Conservation (phyloP, 371 early-diverging fungal genomes). For the Zychaea mexicana region DNA sequence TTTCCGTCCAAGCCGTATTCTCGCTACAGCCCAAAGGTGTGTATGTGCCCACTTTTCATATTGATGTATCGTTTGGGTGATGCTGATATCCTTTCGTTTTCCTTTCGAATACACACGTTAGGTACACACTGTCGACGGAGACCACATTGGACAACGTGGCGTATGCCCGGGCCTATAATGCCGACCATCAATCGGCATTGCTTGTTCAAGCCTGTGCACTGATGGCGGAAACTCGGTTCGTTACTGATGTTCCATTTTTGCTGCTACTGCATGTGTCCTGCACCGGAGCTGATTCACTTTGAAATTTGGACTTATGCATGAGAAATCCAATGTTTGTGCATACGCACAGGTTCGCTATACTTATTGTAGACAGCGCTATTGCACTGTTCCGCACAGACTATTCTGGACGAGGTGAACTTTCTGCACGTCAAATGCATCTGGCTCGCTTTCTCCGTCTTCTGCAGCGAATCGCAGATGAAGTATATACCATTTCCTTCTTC, state of each 20-base stretch:
- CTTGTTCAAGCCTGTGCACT: slow-evolving; percentile 93
- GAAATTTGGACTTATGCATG: no score
- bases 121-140: slow-evolving; percentile 82
- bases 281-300: no score
- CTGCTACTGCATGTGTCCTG: no score
- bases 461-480: slow-evolving; percentile 97
- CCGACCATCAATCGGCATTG: slow-evolving; percentile 95
- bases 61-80: background rate
- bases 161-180: slow-evolving; percentile 96
- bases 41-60: background rate
- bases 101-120: background rate
- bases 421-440: slow-evolving; percentile 97
- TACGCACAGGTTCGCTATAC: slow-evolving; percentile 66
- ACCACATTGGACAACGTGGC: slow-evolving; percentile 96
- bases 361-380: slow-evolving; percentile 98
- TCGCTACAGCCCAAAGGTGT: slow-evolving; percentile 86
- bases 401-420: slow-evolving; percentile 97
- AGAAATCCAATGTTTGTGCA: background rate
- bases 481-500: slow-evolving; percentile 46
- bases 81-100: background rate
- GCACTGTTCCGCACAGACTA: slow-evolving; percentile 99
- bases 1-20: slow-evolving; percentile 93
- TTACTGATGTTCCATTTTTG: no score
- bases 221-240: slow-evolving; percentile 87
- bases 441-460: slow-evolving; percentile 93